phyloP scores from a whole-genome alignment of 768 basidiomycete species.

The Naematelia encephala region DNA sequence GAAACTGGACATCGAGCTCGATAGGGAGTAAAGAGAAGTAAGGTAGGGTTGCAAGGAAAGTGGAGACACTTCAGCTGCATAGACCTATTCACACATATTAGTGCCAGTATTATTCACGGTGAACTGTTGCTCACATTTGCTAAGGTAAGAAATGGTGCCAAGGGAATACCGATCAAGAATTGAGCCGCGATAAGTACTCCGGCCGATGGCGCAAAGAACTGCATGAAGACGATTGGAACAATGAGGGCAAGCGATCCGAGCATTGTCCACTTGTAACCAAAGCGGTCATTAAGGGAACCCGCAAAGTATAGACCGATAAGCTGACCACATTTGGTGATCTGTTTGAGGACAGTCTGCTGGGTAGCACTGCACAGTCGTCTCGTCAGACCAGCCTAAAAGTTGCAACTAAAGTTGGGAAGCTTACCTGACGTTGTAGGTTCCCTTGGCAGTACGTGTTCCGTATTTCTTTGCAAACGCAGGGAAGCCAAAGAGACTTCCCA shows the following conservation, averaged over 20 bases:
- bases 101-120: too few relatives aligned
- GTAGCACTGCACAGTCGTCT: constrained; percentile 2
- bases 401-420: neutral
- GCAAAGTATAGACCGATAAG: constrained; percentile 6
- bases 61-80: constrained; percentile 5
- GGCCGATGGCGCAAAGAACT: constrained; percentile 1
- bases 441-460: neutral
- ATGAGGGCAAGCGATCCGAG: constrained; percentile 3
- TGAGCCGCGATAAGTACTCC: constrained; percentile 6
- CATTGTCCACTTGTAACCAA: constrained; percentile 11
- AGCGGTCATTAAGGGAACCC: constrained; percentile 8
- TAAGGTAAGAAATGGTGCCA: constrained; percentile 2
- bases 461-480: constrained; percentile 9
- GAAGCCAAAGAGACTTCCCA: constrained; percentile 11
- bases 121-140: neutral
- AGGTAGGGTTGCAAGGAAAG: neutral
- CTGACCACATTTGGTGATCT: constrained; percentile 13
- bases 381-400: neutral
- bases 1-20: neutral
- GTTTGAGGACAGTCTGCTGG: constrained; percentile 9
- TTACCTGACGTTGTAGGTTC: constrained; percentile 11
- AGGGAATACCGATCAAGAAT: constrained; percentile 7
- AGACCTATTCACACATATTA: neutral
- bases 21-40: too few relatives aligned
- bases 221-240: neutral